phyloP scores from a whole-genome alignment of 352 stramenopile species.

The Phytophthora fragariaefolia region DNA sequence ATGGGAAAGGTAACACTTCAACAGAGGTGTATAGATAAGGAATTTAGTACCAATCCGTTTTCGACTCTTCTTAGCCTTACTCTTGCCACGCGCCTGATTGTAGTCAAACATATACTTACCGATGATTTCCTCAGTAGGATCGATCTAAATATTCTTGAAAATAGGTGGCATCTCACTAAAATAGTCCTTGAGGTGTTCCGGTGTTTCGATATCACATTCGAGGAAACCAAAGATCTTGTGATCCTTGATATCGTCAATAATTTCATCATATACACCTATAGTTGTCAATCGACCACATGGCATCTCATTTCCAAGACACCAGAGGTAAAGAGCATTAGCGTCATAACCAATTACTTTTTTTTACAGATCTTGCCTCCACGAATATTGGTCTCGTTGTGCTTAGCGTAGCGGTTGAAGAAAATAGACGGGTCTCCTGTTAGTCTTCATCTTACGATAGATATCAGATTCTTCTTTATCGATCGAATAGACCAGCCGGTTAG shows the following conservation, averaged over 20 bases:
- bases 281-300: neutral
- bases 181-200: conserved; percentile 38
- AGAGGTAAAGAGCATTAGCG: conserved; percentile 44
- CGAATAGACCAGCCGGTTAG: neutral
- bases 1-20: conserved; percentile 50
- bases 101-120: conserved; percentile 41
- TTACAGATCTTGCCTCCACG: conserved; percentile 26
- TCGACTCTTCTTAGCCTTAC: neutral
- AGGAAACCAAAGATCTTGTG: conserved; percentile 49
- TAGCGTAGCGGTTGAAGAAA: conserved; percentile 7
- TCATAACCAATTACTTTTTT: conserved; percentile 42
- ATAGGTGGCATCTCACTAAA: conserved; percentile 49
- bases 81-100: conserved; percentile 12
- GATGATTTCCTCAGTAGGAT: conserved; percentile 28
- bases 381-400: conserved; percentile 25
- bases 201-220: conserved; percentile 46
- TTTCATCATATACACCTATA: conserved; percentile 15
- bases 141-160: conserved; percentile 46
- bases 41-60: conserved; percentile 45
- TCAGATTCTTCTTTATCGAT: neutral
- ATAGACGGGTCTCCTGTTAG: conserved; percentile 4
- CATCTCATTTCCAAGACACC: neutral
- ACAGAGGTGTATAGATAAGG: conserved; percentile 41
- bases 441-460: conserved; percentile 4
- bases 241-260: conserved; percentile 39